Conservation (phyloP, 2,329 filamentous ascomycete species). For the Claviceps maximensis region DNA sequence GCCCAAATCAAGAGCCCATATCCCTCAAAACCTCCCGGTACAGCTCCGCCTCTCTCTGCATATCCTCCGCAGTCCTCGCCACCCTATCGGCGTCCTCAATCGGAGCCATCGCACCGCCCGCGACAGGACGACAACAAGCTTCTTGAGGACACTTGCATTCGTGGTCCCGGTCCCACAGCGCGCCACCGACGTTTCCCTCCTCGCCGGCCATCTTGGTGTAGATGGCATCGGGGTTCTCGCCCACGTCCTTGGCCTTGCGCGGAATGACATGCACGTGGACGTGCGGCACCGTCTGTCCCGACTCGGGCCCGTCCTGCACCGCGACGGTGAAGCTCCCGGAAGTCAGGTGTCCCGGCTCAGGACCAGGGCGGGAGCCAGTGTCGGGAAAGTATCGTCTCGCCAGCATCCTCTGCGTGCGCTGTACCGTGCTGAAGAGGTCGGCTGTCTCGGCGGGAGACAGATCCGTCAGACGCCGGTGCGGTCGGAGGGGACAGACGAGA, state of each 20-base stretch:
- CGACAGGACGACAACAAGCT: constrained; percentile 22
- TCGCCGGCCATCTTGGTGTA: constrained; percentile 76
- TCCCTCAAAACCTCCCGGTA: constrained; percentile 40
- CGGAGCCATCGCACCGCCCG: constrained; percentile 47
- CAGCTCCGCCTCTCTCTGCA: constrained; percentile 63
- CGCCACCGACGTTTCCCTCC: constrained; percentile 67
- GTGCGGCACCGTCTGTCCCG: constrained; percentile 88
- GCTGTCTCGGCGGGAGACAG: constrained; percentile 56
- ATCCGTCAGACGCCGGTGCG: constrained; percentile 61
- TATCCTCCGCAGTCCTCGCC: constrained; percentile 58
- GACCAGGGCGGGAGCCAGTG: too few relatives aligned
- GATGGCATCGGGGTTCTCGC: constrained; percentile 46
- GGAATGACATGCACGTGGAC: constrained; percentile 90
- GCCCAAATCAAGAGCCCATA: too few relatives aligned
- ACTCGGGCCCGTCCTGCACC: constrained; percentile 81
- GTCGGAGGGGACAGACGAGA: constrained; percentile 64
- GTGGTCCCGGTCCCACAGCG: constrained; percentile 43
- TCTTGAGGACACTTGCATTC: constrained; percentile 9
- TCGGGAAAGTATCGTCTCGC: constrained; percentile 39
- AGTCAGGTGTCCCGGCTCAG: constrained; percentile 24
- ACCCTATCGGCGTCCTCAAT: constrained; percentile 59
- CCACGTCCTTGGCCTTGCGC: constrained; percentile 41
- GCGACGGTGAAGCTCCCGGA: constrained; percentile 78
- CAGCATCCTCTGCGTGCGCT: constrained; percentile 67
- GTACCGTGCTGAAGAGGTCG: constrained; percentile 81